Evolutionary conservation across 148 eudicot genomes (phyloP), one percentile per base, ranked within the genome.

Genomic region (Diospyros kaki): DNA sequence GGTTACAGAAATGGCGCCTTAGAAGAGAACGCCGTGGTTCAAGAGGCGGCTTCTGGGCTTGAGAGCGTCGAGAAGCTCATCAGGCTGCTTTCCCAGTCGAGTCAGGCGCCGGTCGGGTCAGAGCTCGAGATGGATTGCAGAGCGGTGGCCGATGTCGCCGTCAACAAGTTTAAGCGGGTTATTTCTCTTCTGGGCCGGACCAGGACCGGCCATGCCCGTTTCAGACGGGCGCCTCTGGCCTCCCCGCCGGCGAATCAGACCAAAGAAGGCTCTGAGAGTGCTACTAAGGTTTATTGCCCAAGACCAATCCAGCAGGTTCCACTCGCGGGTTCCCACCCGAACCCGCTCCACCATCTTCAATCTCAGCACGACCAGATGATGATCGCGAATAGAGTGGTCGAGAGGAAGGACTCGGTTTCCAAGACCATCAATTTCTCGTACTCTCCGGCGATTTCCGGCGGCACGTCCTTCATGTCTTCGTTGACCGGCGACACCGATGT

Each of bases 171-270:
- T 82, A 89, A 82, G 83, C 76, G 82, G 17, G 94, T 94, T 5
- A 92, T 94, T n/a, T 87, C 96, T 6, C 89, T 94, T 1, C 84
- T 94, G 43, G 91, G 86, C 59, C 91, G 86, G 51, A 69, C 89
- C 52, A 56, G 91, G 18, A 87, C 92, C 10, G 98, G 98, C 6
- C 98, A 94, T 62, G 98, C 98, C 61, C 83, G 98, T 41, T 94
- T 94, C 81, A 81, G 98, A 5, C 18, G 81, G 56, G 89, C 75
- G 51, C 91, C 91, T 10, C 13, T 82, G 12, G 44, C 62, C 41
- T n/a, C 71, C 9, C 40, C 74, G 0, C 54, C 73, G 3, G 58
- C 68, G 4, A 43, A 64, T 40, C 71, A 5, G 2, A 7, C 10
- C 64, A 38, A 58, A 9, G 81, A 79, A 12, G 28, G 6, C 2